Evolutionary conservation across 805 yeast genomes (phyloP).

Genomic region (Candida pini): DNA sequence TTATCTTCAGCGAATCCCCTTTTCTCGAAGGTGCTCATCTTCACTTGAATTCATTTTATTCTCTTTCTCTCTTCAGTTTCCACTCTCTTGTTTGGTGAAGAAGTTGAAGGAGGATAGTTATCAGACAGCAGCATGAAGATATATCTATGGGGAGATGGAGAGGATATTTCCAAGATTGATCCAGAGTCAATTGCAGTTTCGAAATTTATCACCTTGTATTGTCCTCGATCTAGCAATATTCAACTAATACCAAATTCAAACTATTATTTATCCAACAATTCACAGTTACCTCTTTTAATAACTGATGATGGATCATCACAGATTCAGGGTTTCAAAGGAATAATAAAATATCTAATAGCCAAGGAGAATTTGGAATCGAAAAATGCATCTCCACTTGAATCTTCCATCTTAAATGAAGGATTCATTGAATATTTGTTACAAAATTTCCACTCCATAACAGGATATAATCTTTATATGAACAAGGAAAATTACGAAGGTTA

Average conservation of each 20-base stretch:
- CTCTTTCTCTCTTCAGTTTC: no score
- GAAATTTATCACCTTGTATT: constrained; percentile 33
- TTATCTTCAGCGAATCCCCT: no score
- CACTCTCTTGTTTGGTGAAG: no score
- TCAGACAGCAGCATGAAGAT: constrained; percentile 13
- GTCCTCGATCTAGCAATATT: constrained; percentile 21
- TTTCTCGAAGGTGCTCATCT: no score
- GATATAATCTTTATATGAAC: constrained; percentile 53
- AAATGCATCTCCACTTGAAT: constrained; percentile 3
- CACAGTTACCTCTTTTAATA: constrained; percentile 44
- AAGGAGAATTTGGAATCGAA: constrained; percentile 2
- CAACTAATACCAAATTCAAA: constrained; percentile 52
- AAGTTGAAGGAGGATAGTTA: no score
- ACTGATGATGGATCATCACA: constrained; percentile 11
- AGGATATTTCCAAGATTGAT: constrained; percentile 38
- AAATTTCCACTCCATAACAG: constrained; percentile 42
- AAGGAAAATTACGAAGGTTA: constrained; percentile 53
- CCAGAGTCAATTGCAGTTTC: constrained; percentile 46
- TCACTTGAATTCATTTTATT: no score
- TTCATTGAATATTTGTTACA: constrained; percentile 36
- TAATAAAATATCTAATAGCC: constrained; percentile 28
- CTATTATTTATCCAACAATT: constrained; percentile 45
- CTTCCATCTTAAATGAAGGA: constrained; percentile 36
- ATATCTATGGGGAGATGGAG: constrained; percentile 41
- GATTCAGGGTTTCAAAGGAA: constrained; percentile 38